These are phyloP conservation scores for Leccinum subfulvum DNA, from an alignment of 1,284 basidiomycete species.

Conservation along the genomic window DNA sequence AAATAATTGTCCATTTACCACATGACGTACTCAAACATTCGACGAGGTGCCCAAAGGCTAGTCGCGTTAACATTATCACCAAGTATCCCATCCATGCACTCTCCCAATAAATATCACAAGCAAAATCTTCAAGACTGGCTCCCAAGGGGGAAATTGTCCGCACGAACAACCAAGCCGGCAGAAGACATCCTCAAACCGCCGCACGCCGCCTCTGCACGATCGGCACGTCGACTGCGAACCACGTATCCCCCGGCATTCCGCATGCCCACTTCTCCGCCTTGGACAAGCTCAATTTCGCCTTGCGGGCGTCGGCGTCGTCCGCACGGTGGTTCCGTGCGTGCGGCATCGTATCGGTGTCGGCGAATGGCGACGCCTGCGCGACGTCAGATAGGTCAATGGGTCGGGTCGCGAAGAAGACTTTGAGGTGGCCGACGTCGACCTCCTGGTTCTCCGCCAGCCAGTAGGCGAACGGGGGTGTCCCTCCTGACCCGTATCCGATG, in stretches of 20 bases:
- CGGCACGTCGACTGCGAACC: neutral
- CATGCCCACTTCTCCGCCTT: neutral
- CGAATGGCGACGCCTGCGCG: neutral
- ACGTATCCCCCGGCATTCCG: neutral
- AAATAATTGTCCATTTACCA: neutral
- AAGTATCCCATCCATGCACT: neutral
- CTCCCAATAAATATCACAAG: neutral
- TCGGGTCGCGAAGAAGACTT: neutral
- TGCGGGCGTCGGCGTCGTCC: neutral
- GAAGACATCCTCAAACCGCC: neutral
- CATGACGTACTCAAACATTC: neutral
- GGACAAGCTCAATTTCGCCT: neutral
- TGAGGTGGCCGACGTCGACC: conserved; percentile 1
- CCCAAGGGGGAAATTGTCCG: neutral
- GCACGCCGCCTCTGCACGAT: conserved; percentile 1
- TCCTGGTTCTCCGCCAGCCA: neutral
- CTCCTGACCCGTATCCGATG: neutral
- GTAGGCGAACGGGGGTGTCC: neutral
- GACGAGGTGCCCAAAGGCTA: neutral
- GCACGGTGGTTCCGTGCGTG: neutral
- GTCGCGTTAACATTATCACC: neutral
- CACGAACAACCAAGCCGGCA: neutral
- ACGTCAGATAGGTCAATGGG: conserved; percentile 1
- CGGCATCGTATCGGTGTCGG: neutral
- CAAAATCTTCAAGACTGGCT: neutral